Base-by-base conservation (phyloP, 257 asterid species). In the Solanum virginianum region DNA sequence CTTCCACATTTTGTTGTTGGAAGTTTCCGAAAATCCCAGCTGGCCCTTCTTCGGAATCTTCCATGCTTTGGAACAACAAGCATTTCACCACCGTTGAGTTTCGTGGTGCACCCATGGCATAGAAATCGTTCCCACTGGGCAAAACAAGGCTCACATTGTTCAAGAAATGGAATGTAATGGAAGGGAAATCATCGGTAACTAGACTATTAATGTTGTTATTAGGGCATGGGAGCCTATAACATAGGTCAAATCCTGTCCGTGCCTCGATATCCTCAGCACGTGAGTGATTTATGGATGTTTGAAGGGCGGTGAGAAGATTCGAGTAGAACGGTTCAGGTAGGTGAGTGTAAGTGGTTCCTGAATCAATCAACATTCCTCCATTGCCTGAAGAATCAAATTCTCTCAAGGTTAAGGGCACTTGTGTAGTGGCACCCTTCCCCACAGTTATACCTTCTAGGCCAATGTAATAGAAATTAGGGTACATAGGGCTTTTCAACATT, bases 321-420 rank as follows among this genome's bases (percentile, higher is more conserved):
- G 94, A 80, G 82, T 92, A 93, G 60, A 91, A 86, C 51, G 95
- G 93, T 82, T 90, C 75, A 0, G 95, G 95, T 47, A 93, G 80
- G 87, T 93, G 97, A 32, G 97, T 93, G 81, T 93, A 93, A 14
- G 97, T 93, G 3, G 97, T 93, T 20, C 97, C 97, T 0, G 97
- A 92, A 88, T 93, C 97, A 45, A 93, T 92, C 82, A 93, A 87
- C 93, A 92, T 90, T 49, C 97, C 97, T 4, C 95, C 95, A 24
- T 91, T 92, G 29, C 97, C 97, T 1, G 41, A 83, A 0, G 93
- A 85, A 83, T 93, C 97, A 57, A 92, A 91, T 41, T 80, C 92
- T 84, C 88, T 92, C 85, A 93, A 83, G 85, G 75, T 90, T 59
- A 84, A 82, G 68, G 94, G 93, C 32, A 88, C 91, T 83, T 84